Conservation (phyloP, 345 rosid species). For the Hevea brasiliensis region DNA sequence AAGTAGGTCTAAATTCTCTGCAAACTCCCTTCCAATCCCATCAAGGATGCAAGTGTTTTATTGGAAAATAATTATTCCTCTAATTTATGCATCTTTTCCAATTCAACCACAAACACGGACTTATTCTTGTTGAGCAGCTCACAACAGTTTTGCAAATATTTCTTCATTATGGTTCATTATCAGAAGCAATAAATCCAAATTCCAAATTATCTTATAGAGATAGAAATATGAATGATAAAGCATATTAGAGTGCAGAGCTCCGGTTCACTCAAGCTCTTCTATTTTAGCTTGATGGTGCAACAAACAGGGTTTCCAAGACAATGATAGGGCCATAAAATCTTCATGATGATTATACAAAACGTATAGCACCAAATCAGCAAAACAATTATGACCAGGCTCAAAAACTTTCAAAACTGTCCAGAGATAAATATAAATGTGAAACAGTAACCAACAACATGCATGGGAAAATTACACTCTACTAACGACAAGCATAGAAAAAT, state of each 20-base stretch:
- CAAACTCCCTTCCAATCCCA: neutral
- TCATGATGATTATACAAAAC: neutral
- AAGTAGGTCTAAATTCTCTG: neutral
- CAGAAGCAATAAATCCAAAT: neutral
- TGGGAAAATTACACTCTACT: neutral
- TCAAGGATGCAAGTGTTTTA: neutral
- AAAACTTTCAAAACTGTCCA: neutral
- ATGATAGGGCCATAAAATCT: neutral
- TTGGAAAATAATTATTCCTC: neutral
- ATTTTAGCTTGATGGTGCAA: neutral
- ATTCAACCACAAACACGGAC: neutral
- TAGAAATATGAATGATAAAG: neutral
- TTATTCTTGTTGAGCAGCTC: neutral
- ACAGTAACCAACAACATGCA: neutral
- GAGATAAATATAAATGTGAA: conserved; percentile 7
- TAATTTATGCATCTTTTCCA: neutral
- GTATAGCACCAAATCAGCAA: conserved; percentile 1
- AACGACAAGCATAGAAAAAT: neutral
- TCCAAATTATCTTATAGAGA: neutral
- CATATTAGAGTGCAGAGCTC: neutral
- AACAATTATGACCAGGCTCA: neutral
- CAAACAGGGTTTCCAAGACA: neutral
- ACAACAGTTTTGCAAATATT: neutral
- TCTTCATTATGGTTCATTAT: neutral
- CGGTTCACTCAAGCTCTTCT: neutral